Evolutionary conservation across 768 basidiomycete genomes (phyloP), one percentile per base, ranked within the genome.

Genomic region (Imleria badia): DNA sequence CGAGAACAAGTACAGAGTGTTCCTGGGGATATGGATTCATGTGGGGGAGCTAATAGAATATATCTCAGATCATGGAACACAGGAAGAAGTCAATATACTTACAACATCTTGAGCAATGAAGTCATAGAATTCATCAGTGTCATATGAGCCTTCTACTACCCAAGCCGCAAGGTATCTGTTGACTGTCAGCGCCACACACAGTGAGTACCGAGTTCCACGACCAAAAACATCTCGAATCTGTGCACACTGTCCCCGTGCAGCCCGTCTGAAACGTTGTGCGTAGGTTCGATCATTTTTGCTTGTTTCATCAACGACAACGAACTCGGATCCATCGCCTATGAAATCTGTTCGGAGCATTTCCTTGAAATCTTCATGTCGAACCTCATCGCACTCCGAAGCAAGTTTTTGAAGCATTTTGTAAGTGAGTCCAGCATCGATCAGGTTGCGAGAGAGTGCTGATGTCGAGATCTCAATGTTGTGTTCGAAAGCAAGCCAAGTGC

Each of bases 21-120:
- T 45, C 44, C 1, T 22, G 17, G 2, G 49, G 54, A 23, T 26
- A 55, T 1, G 49, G 40, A 26, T 51, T 38, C 54, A 55, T 55
- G 6, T 26, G 26, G 6, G 26, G 26, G 6, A 26, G 6, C 26
- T 26, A 26, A 26, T 26, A n/a, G n/a, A n/a, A n/a, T n/a, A n/a
- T n/a, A n/a, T n/a, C n/a, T n/a, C n/a, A n/a, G n/a, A n/a, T n/a
- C n/a, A n/a, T n/a, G n/a, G n/a, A n/a, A n/a, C n/a, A n/a, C n/a
- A n/a, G n/a, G n/a, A n/a, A 26, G 26, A 26, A 26, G 26, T 6
- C n/a, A n/a, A 26, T 6, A 26, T 26, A 26, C 26, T 26, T 41
- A 22, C 29, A 26, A 45, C 44, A 14, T 46, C 31, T 13, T 22
- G 10, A 3, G 45, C 31, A 46, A 46, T 46, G 12, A 46, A 46